Evolutionary conservation across 1,139 yeast genomes (phyloP).

Genomic region (Arxiozyma bovina): DNA sequence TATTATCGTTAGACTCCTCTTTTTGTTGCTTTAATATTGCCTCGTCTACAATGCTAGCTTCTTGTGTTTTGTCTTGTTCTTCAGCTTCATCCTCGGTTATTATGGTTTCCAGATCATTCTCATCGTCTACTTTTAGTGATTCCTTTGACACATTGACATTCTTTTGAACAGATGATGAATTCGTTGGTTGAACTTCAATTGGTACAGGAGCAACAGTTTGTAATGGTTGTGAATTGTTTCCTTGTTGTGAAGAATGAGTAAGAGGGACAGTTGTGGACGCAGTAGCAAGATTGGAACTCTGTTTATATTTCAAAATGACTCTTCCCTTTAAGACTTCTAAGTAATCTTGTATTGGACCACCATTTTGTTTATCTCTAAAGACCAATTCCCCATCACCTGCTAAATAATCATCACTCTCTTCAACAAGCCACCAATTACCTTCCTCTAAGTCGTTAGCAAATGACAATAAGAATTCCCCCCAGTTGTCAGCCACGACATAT

Average conservation of each 20-base stretch:
- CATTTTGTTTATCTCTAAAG: constrained; percentile 45
- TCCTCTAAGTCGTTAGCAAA: constrained; percentile 79
- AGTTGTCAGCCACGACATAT: constrained; percentile 64
- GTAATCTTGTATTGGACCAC: constrained; percentile 47
- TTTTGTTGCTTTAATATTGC: constrained; percentile 1
- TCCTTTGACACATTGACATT: constrained; percentile 1
- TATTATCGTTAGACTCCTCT: constrained; percentile 3
- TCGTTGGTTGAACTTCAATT: background rate
- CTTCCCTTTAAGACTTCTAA: constrained; percentile 53
- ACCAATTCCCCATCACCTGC: constrained; percentile 69
- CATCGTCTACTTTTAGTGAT: constrained; percentile 3
- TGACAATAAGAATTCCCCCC: constrained; percentile 73
- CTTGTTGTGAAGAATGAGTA: background rate
- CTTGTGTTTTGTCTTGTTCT: constrained; percentile 1
- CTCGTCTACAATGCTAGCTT: background rate
- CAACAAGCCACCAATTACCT: constrained; percentile 63
- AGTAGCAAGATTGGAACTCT: background rate
- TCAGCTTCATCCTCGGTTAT: constrained; percentile 6
- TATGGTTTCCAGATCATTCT: constrained; percentile 5
- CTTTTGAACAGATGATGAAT: background rate
- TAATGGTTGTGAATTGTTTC: background rate
- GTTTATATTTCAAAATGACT: constrained; percentile 21
- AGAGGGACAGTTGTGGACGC: background rate
- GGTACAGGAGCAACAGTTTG: constrained; percentile 1
- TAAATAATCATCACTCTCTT: constrained; percentile 46